A percentile compares a stretch with the other conserved stretches of the same genome.
Conservation (phyloP, 139 green algal genomes). For the Chlamydomonas sphaeroides region DNA sequence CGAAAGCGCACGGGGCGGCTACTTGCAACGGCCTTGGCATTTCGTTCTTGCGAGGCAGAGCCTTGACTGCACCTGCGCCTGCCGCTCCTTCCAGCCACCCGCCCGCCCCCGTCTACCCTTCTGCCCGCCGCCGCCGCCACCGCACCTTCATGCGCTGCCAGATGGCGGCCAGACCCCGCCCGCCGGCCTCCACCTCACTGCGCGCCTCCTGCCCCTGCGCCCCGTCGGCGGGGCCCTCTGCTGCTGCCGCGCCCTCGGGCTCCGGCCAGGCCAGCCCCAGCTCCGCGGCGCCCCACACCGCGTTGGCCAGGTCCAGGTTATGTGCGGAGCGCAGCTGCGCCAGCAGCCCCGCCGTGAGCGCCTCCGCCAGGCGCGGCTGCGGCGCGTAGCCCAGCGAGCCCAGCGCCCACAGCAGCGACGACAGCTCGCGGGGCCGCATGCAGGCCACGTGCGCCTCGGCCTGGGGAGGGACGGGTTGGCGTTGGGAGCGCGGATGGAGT, state of each 20-base stretch:
- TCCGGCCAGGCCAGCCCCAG: no score
- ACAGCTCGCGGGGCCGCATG: conserved; percentile 25
- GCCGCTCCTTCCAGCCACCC: neutral
- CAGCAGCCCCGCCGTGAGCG: neutral
- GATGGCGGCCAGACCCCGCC: neutral
- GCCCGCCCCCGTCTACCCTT: neutral
- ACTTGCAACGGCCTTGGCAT: neutral
- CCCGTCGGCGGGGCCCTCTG: no score
- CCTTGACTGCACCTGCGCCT: no score
- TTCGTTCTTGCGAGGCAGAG: neutral
- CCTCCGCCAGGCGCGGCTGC: neutral
- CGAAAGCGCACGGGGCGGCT: neutral
- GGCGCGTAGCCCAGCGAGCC: conserved; percentile 9
- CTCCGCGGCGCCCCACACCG: no score
- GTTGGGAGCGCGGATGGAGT: neutral
- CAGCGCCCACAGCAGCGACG: conserved; percentile 12
- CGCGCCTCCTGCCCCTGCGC: neutral
- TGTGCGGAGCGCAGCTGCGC: neutral
- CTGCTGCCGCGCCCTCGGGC: no score
- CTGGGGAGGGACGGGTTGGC: neutral
- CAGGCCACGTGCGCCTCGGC: conserved; percentile 14
- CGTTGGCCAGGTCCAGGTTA: neutral
- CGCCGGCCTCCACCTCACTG: neutral
- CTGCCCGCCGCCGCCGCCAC: neutral
- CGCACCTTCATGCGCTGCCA: neutral